A percentile compares a stretch with the other conserved stretches of the same genome.
Conservation (phyloP, 1,139 yeast genomes). For the Yamadazyma siamensis region DNA sequence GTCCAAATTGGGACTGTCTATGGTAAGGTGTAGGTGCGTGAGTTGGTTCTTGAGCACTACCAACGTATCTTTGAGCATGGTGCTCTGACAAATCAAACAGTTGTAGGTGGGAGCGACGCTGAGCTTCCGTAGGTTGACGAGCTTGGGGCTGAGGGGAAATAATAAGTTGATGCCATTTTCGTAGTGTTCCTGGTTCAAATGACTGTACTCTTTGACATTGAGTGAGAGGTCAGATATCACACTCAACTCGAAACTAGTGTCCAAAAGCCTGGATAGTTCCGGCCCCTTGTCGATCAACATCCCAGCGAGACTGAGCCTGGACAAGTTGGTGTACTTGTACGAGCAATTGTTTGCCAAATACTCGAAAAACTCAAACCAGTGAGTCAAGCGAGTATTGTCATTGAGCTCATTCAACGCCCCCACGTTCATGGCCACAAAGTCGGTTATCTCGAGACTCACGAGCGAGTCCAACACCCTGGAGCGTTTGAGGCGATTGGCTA, state of each 20-base stretch:
- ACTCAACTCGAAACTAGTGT: constrained; percentile 6
- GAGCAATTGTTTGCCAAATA: not conserved
- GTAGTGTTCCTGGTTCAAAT: constrained; percentile 10
- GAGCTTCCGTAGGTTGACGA: constrained; percentile 5
- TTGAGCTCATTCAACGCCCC: constrained; percentile 9
- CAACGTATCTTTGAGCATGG: constrained; percentile 6
- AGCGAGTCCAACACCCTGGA: constrained; percentile 3
- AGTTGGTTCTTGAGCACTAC: constrained; percentile 3
- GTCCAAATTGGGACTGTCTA: too few relatives aligned
- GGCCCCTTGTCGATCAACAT: constrained; percentile 7
- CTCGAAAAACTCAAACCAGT: constrained; percentile 12
- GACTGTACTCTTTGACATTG: constrained; percentile 13
- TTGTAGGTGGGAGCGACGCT: constrained; percentile 11
- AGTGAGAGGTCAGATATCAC: constrained; percentile 3
- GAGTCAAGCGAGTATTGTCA: constrained; percentile 4
- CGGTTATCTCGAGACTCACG: constrained; percentile 9
- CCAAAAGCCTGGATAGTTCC: constrained; percentile 1
- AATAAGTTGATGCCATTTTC: constrained; percentile 8
- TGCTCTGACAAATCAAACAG: constrained; percentile 13
- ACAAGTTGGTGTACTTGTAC: not conserved
- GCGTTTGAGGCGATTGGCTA: constrained; percentile 5
- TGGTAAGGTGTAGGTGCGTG: too few relatives aligned
- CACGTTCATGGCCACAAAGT: constrained; percentile 6
- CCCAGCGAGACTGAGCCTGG: constrained; percentile 11
- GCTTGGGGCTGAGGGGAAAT: constrained; percentile 2